phyloP scores from a whole-genome alignment of 148 eudicot genomes.

The Cornus controversa region DNA sequence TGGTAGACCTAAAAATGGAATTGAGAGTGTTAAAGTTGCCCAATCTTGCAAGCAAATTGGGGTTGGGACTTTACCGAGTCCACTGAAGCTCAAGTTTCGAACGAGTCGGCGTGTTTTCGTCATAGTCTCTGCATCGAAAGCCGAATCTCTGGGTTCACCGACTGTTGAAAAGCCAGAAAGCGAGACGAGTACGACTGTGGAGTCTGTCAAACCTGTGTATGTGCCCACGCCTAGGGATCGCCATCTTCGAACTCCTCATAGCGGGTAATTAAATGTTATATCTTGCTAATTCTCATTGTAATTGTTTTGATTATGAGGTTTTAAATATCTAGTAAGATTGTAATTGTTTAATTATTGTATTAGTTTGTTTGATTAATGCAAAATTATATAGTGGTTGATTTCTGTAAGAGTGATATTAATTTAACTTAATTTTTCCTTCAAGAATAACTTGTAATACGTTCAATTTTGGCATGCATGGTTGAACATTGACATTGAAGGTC shows the following conservation, averaged over 20 bases:
- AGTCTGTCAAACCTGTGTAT: conserved; percentile 43
- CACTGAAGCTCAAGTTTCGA: background rate
- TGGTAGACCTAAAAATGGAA: background rate
- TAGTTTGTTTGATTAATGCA: background rate
- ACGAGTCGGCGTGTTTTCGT: background rate
- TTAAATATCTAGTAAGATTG: too few relatives aligned
- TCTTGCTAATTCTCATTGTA: background rate
- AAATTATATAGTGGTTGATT: background rate
- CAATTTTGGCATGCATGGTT: background rate
- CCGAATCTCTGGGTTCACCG: background rate
- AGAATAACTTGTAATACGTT: background rate
- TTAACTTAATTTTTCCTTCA: background rate
- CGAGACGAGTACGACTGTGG: background rate
- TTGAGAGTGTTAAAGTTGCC: background rate
- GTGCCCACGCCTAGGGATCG: conserved; percentile 66
- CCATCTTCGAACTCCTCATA: conserved; percentile 77
- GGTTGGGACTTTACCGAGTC: background rate
- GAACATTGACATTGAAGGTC: background rate
- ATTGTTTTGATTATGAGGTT: background rate
- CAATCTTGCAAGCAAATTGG: background rate
- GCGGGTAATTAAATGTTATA: conserved; percentile 51
- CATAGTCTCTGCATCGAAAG: background rate
- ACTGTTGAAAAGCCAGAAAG: background rate
- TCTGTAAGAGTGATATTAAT: too few relatives aligned
- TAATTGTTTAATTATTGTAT: background rate